Evolutionary conservation across 164 flowering plant species (phyloP).

Genomic region (Kingdonia uniflora): DNA sequence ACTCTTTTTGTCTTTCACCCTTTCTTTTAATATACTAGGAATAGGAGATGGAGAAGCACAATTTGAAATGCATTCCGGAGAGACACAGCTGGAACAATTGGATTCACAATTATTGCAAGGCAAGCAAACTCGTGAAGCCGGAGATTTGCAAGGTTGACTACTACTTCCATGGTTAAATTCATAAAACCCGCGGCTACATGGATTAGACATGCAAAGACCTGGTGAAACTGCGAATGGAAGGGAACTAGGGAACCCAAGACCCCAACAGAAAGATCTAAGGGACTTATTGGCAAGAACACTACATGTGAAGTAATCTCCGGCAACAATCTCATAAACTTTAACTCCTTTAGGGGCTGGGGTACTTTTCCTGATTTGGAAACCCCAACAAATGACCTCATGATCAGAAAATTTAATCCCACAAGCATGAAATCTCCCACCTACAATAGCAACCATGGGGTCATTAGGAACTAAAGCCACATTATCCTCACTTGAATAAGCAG

Average conservation of each 20-base stretch:
- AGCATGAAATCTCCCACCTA: conserved; percentile 87
- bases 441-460: conserved; percentile 52
- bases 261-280: conserved; percentile 73
- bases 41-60: conserved; percentile 32
- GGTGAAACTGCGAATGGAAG: conserved; percentile 80
- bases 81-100: conserved; percentile 60
- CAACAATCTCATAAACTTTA: conserved; percentile 59
- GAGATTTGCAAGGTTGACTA: conserved; percentile 36
- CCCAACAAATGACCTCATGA: conserved; percentile 77
- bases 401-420: conserved; percentile 71
- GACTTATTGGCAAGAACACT: conserved; percentile 62
- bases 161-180: conserved; percentile 23
- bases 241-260: conserved; percentile 57
- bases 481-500: conserved; percentile 24
- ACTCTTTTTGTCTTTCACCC: conserved; percentile 18
- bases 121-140: conserved; percentile 43
- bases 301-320: conserved; percentile 93
- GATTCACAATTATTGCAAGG: conserved; percentile 65
- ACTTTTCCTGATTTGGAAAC: conserved; percentile 42
- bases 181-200: conserved; percentile 50
- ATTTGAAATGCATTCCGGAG: conserved; percentile 44
- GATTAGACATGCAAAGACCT: conserved; percentile 43
- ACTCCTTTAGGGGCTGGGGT: conserved; percentile 52
- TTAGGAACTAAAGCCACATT: conserved; percentile 53
- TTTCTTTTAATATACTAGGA: neutral